A percentile compares a stretch with the other conserved stretches of the same genome.
phyloP scores from a whole-genome alignment of 1,284 basidiomycete genomes.

The Irpex lacteus region DNA sequence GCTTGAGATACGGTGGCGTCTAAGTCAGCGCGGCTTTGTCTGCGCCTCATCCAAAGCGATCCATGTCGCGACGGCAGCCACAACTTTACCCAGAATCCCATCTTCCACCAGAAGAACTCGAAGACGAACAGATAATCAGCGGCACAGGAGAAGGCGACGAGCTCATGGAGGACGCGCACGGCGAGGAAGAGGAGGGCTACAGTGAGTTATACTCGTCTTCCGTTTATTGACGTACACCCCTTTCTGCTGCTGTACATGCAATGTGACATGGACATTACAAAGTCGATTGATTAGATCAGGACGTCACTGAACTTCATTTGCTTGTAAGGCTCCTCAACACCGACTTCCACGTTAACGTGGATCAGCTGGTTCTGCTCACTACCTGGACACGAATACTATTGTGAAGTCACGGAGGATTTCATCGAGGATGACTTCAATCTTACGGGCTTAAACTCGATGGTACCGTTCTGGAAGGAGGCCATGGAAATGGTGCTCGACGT shows the following conservation, averaged over 20 bases:
- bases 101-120: conserved; percentile 11
- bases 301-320: neutral
- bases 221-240: neutral
- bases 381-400: conserved; percentile 99
- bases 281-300: neutral
- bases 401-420: conserved; percentile 96
- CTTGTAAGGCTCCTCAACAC: conserved; percentile 73
- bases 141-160: conserved; percentile 32
- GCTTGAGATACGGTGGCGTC: conserved; percentile 18
- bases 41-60: neutral
- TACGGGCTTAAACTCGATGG: conserved; percentile 92
- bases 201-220: conserved; percentile 24
- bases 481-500: conserved; percentile 99
- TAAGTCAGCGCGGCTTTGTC: conserved; percentile 3
- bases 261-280: neutral
- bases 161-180: conserved; percentile 31
- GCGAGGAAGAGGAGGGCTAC: conserved; percentile 31
- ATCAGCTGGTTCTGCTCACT: conserved; percentile 99
- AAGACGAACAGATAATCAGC: conserved; percentile 27
- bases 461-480: conserved; percentile 99
- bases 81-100: conserved; percentile 7
- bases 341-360: conserved; percentile 89
- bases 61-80: conserved; percentile 27
- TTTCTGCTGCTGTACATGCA: neutral
- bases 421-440: conserved; percentile 99